These are phyloP conservation scores for Magnolia kwangsiensis DNA, from an alignment of 164 flowering plant genomes.

Conservation along the genomic window DNA sequence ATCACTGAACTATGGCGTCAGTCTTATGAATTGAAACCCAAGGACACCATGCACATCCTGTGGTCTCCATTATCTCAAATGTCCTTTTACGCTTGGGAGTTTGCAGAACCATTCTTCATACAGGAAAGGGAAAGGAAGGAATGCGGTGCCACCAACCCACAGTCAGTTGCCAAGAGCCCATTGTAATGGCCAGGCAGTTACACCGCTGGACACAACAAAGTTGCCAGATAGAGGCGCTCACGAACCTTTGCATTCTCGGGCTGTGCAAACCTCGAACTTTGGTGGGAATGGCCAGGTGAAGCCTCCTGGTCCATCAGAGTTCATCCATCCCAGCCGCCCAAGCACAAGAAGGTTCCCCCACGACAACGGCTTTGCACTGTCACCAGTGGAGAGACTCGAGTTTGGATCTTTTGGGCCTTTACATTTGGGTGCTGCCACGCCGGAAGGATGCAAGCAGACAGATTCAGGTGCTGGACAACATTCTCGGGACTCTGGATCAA, in stretches of 20 bases:
- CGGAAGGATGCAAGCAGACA: constrained; percentile 19
- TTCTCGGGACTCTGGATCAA: neutral
- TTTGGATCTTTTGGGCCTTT: constrained; percentile 31
- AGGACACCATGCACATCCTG: neutral
- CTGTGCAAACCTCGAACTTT: constrained; percentile 17
- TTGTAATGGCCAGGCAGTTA: constrained; percentile 33
- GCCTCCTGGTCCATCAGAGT: constrained; percentile 16
- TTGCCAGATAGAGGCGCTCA: constrained; percentile 33
- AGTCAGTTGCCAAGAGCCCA: constrained; percentile 33
- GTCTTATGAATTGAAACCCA: too few relatives aligned
- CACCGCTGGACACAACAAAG: constrained; percentile 17
- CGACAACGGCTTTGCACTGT: constrained; percentile 26
- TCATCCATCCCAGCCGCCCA: constrained; percentile 17
- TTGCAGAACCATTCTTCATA: constrained; percentile 56
- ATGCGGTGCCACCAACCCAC: constrained; percentile 19
- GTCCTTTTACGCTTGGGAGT: constrained; percentile 12
- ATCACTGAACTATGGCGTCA: too few relatives aligned
- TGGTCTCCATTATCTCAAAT: neutral
- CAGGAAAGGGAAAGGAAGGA: constrained; percentile 47
- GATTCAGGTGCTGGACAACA: constrained; percentile 7
- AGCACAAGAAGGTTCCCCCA: constrained; percentile 19
- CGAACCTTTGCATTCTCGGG: neutral
- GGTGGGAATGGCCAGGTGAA: constrained; percentile 17
- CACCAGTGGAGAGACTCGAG: constrained; percentile 33
- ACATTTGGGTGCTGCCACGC: constrained; percentile 14